These are phyloP conservation scores for Thelephora terrestris DNA, from an alignment of 1,284 basidiomycete species.

Conservation along the genomic window DNA sequence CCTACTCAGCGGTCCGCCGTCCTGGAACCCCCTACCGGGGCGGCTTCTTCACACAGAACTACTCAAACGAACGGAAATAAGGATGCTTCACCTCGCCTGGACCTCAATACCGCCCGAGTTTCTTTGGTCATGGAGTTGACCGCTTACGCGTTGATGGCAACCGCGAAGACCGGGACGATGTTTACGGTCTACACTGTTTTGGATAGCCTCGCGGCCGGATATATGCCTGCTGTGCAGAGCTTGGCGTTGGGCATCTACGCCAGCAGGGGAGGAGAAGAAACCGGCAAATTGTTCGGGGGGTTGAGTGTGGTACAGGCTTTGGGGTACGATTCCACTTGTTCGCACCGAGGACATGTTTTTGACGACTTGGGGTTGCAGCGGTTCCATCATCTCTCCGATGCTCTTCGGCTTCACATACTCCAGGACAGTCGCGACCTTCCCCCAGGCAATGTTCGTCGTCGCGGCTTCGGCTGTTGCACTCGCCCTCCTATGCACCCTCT, in stretches of 20 bases:
- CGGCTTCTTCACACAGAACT: constrained; percentile 9
- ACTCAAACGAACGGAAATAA: constrained; percentile 11
- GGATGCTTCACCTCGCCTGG: constrained; percentile 34
- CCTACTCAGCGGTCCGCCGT: constrained; percentile 4
- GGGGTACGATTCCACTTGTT: constrained; percentile 33
- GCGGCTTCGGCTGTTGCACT: constrained; percentile 26
- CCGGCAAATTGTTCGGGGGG: constrained; percentile 61
- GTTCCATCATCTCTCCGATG: constrained; percentile 47
- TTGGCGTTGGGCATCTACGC: constrained; percentile 55
- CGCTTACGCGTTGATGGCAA: constrained; percentile 40
- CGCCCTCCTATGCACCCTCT: constrained; percentile 32
- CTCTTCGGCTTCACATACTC: constrained; percentile 52
- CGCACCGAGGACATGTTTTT: constrained; percentile 7
- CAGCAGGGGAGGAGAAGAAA: constrained; percentile 37
- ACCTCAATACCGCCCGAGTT: constrained; percentile 47
- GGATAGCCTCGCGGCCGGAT: constrained; percentile 45
- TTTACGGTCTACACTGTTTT: constrained; percentile 42
- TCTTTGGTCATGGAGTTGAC: constrained; percentile 52
- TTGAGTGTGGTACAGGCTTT: constrained; percentile 60
- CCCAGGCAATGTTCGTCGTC: constrained; percentile 46
- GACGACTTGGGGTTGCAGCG: constrained; percentile 21
- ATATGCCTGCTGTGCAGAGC: constrained; percentile 54
- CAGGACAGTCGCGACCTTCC: constrained; percentile 48
- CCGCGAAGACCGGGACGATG: constrained; percentile 28
- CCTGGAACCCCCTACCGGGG: constrained; percentile 2